Conservation (phyloP, 139 green algal species). For the Closterium sp. region DNA sequence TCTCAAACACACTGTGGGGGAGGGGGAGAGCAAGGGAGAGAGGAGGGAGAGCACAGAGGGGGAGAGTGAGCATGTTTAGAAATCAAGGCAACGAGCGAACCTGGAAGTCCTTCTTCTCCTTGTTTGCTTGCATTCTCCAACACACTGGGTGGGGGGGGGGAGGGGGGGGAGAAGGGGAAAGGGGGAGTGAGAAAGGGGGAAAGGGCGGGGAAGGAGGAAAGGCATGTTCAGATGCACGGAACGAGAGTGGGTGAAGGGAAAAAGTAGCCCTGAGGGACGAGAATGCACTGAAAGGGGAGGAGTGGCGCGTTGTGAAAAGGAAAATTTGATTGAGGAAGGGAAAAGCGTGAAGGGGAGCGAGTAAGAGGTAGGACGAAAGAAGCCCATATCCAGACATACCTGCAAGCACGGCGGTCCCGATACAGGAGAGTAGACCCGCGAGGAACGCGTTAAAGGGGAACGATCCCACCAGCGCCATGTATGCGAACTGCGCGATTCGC, state of each 20-base stretch:
- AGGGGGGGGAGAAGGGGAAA: not conserved
- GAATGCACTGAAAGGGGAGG: no score
- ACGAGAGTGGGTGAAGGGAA: not conserved
- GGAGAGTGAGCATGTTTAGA: no score
- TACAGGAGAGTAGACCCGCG: constrained; percentile 43
- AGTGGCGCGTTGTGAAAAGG: not conserved
- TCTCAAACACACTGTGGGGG: no score
- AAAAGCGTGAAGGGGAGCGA: not conserved
- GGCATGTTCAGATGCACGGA: no score
- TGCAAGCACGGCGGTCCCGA: constrained; percentile 46
- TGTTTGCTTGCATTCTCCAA: no score
- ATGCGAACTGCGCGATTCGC: constrained; percentile 37
- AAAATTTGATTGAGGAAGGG: not conserved
- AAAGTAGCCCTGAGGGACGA: no score
- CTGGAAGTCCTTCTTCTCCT: no score
- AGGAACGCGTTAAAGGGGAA: constrained; percentile 57
- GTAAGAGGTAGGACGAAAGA: not conserved
- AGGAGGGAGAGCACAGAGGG: no score
- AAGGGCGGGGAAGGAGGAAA: not conserved
- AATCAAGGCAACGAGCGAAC: no score
- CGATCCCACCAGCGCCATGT: constrained; percentile 50
- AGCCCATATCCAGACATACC: constrained; percentile 12
- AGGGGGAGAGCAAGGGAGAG: no score
- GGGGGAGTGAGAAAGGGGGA: not conserved
- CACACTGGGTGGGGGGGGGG: not conserved